Evolutionary conservation across 768 basidiomycete species (phyloP).

Genomic region (Boletus patriciae): DNA sequence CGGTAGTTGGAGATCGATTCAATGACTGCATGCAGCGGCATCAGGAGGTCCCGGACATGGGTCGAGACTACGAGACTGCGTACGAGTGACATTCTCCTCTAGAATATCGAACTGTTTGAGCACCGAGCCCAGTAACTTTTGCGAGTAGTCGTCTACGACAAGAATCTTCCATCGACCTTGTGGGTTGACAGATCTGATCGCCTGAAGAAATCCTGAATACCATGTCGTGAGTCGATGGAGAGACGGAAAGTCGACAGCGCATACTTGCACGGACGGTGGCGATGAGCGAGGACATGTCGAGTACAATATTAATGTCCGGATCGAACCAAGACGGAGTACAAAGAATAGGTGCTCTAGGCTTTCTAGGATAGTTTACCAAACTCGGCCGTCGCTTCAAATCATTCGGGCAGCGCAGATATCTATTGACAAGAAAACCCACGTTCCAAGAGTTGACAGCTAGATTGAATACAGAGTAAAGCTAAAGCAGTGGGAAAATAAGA

Average conservation of each 20-base stretch:
- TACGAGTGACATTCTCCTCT: constrained; percentile 95
- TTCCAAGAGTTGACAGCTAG: neutral
- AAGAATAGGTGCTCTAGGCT: neutral
- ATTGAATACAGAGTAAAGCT: constrained; percentile 12
- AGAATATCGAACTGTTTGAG: constrained; percentile 93
- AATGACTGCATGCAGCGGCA: constrained; percentile 60
- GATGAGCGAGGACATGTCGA: constrained; percentile 46
- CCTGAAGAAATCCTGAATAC: constrained; percentile 75
- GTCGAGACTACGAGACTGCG: constrained; percentile 33
- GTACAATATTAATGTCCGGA: neutral
- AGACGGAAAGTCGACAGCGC: constrained; percentile 14
- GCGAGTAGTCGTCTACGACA: constrained; percentile 91
- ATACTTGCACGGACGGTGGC: constrained; percentile 46
- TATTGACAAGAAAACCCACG: no score
- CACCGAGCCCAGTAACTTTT: constrained; percentile 78
- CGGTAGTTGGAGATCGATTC: constrained; percentile 85
- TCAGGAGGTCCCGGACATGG: constrained; percentile 8
- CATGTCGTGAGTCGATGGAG: constrained; percentile 1
- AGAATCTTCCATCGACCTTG: constrained; percentile 95
- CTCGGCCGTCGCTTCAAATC: constrained; percentile 13
- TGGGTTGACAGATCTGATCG: constrained; percentile 84
- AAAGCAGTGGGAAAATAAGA: constrained; percentile 1
- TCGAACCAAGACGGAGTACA: neutral
- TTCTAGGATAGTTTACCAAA: neutral
- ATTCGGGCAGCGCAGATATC: neutral